phyloP scores from a whole-genome alignment of 2,329 filamentous ascomycete species.

The Fusarium praegraminearum region DNA sequence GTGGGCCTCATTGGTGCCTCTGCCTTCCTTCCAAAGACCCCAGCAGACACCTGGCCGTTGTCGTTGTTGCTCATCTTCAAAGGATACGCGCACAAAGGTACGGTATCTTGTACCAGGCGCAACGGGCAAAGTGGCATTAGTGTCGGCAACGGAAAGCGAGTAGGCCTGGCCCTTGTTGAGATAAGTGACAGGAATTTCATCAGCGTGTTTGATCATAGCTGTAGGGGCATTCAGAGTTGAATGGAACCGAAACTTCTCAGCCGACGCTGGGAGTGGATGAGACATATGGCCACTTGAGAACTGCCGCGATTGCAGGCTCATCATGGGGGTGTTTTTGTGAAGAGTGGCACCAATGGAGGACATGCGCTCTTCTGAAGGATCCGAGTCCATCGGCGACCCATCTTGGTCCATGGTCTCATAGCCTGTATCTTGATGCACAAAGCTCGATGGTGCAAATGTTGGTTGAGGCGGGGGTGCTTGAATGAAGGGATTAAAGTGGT shows the following conservation, averaged over 20 bases:
- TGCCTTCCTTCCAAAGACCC: constrained; percentile 94
- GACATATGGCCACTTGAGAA: constrained; percentile 61
- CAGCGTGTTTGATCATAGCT: constrained; percentile 90
- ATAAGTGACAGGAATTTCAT: constrained; percentile 97
- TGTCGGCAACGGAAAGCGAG: constrained; percentile 85
- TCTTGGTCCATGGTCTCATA: constrained; percentile 86
- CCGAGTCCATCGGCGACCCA: constrained; percentile 73
- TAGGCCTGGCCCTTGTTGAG: constrained; percentile 98
- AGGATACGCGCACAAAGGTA: constrained; percentile 94
- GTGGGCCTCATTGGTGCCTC: constrained; percentile 95
- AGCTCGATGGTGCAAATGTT: constrained; percentile 81
- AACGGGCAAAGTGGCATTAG: constrained; percentile 69
- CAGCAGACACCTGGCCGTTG: constrained; percentile 85
- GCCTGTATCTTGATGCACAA: constrained; percentile 82
- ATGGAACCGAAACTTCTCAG: constrained; percentile 87
- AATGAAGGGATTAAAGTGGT: constrained; percentile 78
- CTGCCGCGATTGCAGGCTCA: constrained; percentile 66
- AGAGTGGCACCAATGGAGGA: constrained; percentile 70
- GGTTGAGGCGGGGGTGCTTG: constrained; percentile 67
- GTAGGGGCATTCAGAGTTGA: constrained; percentile 93
- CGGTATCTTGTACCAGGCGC: constrained; percentile 78
- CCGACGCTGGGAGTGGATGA: constrained; percentile 63
- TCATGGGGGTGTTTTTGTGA: constrained; percentile 70
- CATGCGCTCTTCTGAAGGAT: constrained; percentile 63
- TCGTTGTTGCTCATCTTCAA: constrained; percentile 94